Conservation (phyloP, 23 red algal genomes). For the Chondrus crispus region DNA sequence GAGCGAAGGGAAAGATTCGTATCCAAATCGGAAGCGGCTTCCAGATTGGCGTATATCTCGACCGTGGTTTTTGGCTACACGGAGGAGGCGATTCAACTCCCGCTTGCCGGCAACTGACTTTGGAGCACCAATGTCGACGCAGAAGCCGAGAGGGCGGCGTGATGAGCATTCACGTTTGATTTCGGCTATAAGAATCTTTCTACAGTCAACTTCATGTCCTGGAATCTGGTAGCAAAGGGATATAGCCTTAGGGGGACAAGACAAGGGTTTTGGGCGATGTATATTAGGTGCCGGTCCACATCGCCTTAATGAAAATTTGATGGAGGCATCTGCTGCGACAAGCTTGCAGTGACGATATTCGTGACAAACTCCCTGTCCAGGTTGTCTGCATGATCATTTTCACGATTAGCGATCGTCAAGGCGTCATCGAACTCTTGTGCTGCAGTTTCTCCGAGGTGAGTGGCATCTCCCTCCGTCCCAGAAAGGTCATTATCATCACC, state of each 20-base stretch:
- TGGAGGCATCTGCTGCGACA: no score
- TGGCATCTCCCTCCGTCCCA: background rate
- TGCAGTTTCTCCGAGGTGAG: background rate
- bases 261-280: no score
- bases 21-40: slow-evolving; percentile 16
- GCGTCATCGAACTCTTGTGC: background rate
- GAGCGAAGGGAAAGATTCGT: background rate
- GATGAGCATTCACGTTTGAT: no score
- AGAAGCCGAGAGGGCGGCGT: background rate
- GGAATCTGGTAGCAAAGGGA: no score
- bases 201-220: no score
- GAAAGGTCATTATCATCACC: background rate
- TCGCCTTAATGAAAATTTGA: no score
- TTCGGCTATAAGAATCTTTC: no score
- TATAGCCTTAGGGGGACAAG: no score
- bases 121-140: background rate
- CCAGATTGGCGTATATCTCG: background rate
- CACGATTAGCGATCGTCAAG: background rate
- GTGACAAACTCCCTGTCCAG: no score
- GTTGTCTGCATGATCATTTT: background rate
- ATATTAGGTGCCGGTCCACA: no score
- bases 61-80: background rate
- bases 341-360: no score
- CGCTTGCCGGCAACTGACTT: background rate
- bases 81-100: background rate